phyloP scores from a whole-genome alignment of 2,329 filamentous ascomycete genomes.

The Nemania sp. region DNA sequence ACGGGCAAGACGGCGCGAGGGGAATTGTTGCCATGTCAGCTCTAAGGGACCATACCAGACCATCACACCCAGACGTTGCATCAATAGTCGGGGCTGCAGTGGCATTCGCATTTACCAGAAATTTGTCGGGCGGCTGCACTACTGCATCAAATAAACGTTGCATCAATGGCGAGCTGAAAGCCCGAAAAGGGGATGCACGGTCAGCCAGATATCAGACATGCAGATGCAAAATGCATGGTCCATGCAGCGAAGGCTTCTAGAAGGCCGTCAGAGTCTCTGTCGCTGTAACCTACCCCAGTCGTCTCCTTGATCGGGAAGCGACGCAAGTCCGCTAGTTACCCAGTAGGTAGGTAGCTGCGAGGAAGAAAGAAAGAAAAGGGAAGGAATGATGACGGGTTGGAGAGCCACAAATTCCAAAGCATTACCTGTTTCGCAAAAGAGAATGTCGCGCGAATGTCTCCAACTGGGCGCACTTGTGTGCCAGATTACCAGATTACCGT shows the following conservation, averaged over 20 bases:
- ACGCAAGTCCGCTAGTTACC: neutral
- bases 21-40: neutral
- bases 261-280: slow-evolving; percentile 28
- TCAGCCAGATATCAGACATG: slow-evolving; percentile 29
- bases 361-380: neutral
- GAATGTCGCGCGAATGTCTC: too few relatives aligned
- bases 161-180: slow-evolving; percentile 32
- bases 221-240: slow-evolving; percentile 31
- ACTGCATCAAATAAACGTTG: slow-evolving; percentile 23
- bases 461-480: too few relatives aligned
- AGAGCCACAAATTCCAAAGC: too few relatives aligned
- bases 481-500: too few relatives aligned
- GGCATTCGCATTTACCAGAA: neutral
- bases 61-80: neutral
- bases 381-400: too few relatives aligned
- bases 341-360: neutral
- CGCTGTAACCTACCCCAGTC: slow-evolving; percentile 31
- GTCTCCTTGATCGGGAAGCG: slow-evolving; percentile 13
- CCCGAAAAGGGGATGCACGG: slow-evolving; percentile 30
- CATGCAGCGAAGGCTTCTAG: slow-evolving; percentile 36
- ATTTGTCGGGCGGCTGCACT: slow-evolving; percentile 18
- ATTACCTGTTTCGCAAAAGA: neutral
- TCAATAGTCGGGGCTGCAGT: neutral
- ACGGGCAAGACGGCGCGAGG: neutral
- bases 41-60: neutral